These are phyloP conservation scores for Coemansia sp. DNA, from an alignment of 371 early-diverging fungal species.

Conservation along the genomic window DNA sequence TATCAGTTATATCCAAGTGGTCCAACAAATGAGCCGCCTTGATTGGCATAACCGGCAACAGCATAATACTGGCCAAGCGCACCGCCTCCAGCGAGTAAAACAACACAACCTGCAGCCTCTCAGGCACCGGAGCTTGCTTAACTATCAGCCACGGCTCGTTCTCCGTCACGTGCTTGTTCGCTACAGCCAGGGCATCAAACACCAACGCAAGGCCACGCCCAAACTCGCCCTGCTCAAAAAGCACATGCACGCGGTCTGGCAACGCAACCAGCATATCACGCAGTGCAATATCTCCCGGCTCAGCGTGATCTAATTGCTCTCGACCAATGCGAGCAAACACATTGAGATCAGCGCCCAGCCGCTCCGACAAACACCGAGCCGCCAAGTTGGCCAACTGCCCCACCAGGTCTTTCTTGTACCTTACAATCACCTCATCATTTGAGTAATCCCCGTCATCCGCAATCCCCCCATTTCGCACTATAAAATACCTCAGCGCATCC, in stretches of 20 bases:
- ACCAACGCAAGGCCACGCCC: conserved; percentile 36
- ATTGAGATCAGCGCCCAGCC: conserved; percentile 28
- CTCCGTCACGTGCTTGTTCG: conserved; percentile 73
- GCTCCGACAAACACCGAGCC: conserved; percentile 55
- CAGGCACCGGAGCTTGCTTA: conserved; percentile 9
- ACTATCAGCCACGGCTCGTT: conserved; percentile 80
- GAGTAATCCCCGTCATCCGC: conserved; percentile 87
- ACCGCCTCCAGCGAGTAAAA: conserved; percentile 74
- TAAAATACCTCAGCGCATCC: conserved; percentile 86
- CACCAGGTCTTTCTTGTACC: conserved; percentile 78
- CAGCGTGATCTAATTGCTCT: not conserved
- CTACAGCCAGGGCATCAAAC: conserved; percentile 52
- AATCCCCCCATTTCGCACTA: conserved; percentile 87
- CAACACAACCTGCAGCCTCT: conserved; percentile 61
- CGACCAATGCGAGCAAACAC: conserved; percentile 26
- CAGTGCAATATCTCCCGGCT: conserved; percentile 4
- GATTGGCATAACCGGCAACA: conserved; percentile 87
- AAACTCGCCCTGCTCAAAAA: conserved; percentile 47
- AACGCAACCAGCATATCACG: conserved; percentile 9
- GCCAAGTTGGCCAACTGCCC: conserved; percentile 88
- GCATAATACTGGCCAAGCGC: conserved; percentile 69
- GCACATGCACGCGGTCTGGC: conserved; percentile 12
- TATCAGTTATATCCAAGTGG: conserved; percentile 55
- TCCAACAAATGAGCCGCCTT: conserved; percentile 68
- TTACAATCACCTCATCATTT: conserved; percentile 58